Base-by-base conservation (phyloP, 768 basidiomycete species). In the Boletus bicolor region DNA sequence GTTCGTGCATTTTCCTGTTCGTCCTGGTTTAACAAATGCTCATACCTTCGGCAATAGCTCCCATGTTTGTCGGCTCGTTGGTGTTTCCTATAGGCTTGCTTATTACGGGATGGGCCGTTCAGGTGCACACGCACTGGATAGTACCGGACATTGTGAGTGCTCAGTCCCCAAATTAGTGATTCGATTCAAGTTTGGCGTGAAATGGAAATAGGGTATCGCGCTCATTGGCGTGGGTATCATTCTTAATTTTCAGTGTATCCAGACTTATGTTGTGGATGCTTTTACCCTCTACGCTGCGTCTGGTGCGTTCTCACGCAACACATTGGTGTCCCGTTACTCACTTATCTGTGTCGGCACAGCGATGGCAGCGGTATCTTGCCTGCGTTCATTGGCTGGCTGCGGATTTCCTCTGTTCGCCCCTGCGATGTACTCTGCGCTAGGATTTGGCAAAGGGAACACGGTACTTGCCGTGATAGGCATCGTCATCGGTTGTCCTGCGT, bases 401-500 rank as follows among this genome's bases (percentile, higher is more conserved):
- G 83, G 79, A 1, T 90, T 92, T 65, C 90, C 89, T 2, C 71
- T 91, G n/a, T 91, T 91, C 60, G 86, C 84, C 4, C 83, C 85
- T 19, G 73, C 79, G 37, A 86, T 91, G 82, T 90, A 81, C 68
- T 67, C 73, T 1, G 72, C 74, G 14, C 73, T 91, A 0, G 89
- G 87, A 4, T 86, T 85, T 53, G 89, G 88, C 0, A 86, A 83
- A 56, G 86, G 85, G 8, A 71, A 83, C 58, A 86, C 87, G 0
- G 75, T 91, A 4, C 75, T 91, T 7, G 87, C 87, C 0, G 77
- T 65, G 9, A 59, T 79, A 2, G 75, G 84, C 2, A 81, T 90
- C 51, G 77, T 68, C 1, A 68, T 90, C 14, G 87, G 87, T 15
- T 81, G 82, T 57, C 86, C 87, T 8, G 73, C 78, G 63, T 73